Evolutionary conservation across 75 land plant genomes (phyloP), one percentile per base, ranked within the genome.

Genomic region (Cryptomeria japonica): DNA sequence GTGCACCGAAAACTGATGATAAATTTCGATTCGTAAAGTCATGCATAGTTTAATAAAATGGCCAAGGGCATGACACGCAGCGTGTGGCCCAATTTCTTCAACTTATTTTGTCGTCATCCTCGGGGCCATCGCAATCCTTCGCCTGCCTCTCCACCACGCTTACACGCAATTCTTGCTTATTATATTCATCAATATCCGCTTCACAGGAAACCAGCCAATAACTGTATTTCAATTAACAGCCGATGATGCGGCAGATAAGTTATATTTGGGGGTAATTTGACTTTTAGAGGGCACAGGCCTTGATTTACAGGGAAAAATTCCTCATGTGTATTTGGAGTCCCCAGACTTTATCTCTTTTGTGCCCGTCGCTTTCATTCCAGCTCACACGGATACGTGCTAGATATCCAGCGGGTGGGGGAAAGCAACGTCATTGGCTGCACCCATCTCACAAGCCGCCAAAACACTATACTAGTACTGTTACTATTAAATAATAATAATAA

Each of bases 361-460:
- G 37, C n/a, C 10, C 1, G 68, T 85, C 86, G 86, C 64, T 7
- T 13, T 85, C 86, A 37, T 15, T 85, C 64, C 86, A 85, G 64
- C 64, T 85, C 86, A 85, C 3, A 18, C 5, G 86, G 64, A 85
- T 85, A 85, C 86, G 86, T 85, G 55, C 37, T 37, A 56, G 64
- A 36, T 56, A n/a, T 85, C 68, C 12, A 37, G 86, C 86, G 16
- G 86, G 86, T 56, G 86, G 56, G 19, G 38, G 86, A 85, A 85
- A 85, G 86, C 86, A 55, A 85, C 86, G n/a, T 16, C 38, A 53
- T 22, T 37, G 38, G 86, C 38, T 85, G 22, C 34, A 85, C 19
- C 37, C 56, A 0, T 15, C 15, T 6, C 86, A 85, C 0, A 13
- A 32, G 16, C 22, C 38, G 64, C 41, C 42, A 34, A 56, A 9